These are phyloP conservation scores for Claviceps pusilla DNA, from an alignment of 2,329 filamentous ascomycete genomes.

Conservation along the genomic window DNA sequence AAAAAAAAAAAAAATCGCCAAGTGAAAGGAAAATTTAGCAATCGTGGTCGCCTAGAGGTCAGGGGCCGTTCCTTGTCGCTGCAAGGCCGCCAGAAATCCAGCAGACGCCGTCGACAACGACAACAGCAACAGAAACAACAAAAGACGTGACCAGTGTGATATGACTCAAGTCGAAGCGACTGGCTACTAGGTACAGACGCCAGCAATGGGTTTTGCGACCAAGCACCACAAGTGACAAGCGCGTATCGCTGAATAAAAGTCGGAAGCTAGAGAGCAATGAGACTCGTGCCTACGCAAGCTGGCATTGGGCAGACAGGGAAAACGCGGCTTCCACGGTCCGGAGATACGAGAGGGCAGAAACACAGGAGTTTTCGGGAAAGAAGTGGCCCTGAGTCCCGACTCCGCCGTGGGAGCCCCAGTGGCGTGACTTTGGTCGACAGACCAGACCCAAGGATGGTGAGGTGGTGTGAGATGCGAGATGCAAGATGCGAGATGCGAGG, in stretches of 20 bases:
- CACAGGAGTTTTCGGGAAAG: not conserved
- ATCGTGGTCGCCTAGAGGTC: not conserved
- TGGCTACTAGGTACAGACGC: not conserved
- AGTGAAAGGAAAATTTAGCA: not conserved
- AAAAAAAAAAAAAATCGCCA: not conserved
- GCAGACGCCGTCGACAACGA: not conserved
- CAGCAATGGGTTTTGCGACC: not conserved
- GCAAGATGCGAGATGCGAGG: not conserved
- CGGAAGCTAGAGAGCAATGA: not conserved
- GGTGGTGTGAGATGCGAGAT: not conserved
- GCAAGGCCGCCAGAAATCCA: not conserved
- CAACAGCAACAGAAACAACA: too few species aligned
- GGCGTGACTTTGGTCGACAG: slow-evolving; percentile 2
- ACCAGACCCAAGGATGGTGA: not conserved
- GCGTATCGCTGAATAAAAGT: not conserved
- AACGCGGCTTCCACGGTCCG: not conserved
- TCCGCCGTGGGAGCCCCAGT: slow-evolving; percentile 1
- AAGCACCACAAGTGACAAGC: not conserved
- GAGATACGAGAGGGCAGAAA: not conserved
- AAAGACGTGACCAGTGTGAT: not conserved
- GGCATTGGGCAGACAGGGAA: not conserved
- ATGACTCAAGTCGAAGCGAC: not conserved
- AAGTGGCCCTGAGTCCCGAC: not conserved
- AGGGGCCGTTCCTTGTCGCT: not conserved
- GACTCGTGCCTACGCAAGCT: not conserved